These are phyloP conservation scores for Vicia faba DNA, from an alignment of 306 rosid species.

Conservation along the genomic window DNA sequence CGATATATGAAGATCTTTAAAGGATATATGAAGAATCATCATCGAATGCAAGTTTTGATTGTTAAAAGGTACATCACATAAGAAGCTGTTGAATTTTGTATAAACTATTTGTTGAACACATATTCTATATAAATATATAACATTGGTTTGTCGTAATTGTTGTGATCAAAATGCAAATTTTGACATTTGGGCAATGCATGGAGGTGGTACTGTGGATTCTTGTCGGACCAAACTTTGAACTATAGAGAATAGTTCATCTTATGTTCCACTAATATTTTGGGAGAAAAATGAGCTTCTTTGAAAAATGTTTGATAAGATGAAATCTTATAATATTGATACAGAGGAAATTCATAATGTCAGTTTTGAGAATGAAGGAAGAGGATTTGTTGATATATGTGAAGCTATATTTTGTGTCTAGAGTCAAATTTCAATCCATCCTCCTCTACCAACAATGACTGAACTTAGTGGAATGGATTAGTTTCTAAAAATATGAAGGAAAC, in stretches of 20 bases:
- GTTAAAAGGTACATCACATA: too few species aligned
- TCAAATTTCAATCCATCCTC: background rate
- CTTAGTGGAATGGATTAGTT: background rate
- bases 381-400: background rate
- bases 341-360: background rate
- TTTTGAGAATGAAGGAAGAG: background rate
- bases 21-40: too few species aligned
- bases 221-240: constrained; percentile 6
- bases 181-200: background rate
- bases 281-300: constrained; percentile 4
- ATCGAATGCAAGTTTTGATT: too few species aligned
- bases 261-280: background rate
- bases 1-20: too few species aligned
- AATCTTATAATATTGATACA: constrained; percentile 1
- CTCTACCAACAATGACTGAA: background rate
- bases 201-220: background rate
- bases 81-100: too few species aligned
- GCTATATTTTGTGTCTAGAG: constrained; percentile 1
- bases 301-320: constrained; percentile 8
- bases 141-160: constrained; percentile 4
- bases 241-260: background rate
- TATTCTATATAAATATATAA: background rate
- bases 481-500: background rate
- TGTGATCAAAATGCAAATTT: constrained; percentile 1
- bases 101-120: too few species aligned